Base-by-base conservation (phyloP, 331 rosid species). In the Malus hybrid region DNA sequence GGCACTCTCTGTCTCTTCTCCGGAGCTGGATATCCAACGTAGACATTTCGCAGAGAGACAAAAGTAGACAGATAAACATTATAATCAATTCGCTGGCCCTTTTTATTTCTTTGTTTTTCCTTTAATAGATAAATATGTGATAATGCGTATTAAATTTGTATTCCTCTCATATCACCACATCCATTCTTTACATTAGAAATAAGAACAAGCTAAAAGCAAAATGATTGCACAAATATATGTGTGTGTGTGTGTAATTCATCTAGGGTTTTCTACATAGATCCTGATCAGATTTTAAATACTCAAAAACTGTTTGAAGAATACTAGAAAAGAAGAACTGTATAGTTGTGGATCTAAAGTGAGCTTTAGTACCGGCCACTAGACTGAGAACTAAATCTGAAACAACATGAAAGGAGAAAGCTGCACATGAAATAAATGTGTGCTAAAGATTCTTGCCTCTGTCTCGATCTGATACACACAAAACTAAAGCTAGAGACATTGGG, bases 1-100 rank as follows among this genome's bases (percentile, higher is more conserved):
- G 46, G 46, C 46, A 39, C 46, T 39, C 46, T 39, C 12, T 39
- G 46, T 39, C 46, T 39, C 46, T 91, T 91, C 81, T 91, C 97
- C 78, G 97, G 97, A 65, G 97, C 97, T 91, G 95, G 83, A 86
- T 85, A 83, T 64, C 78, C 75, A 83, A 81, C 77, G 28, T 10
- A 85, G 84, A 78, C 81, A 78, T 76, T 78, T 66, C 63, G 70
- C 78, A 83, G 73, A 80, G 78, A 79, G 69, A 54, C 80, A 67
- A 73, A 20, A 52, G 81, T 77, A 75, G 80, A 89, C 81, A 81
- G 76, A 57, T 72, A 31, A 3, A 65, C 83, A 83, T 80, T 82
- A 81, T 85, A 79, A 68, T 85, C 80, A 83, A 77, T 67, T 88
- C 28, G 72, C 73, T 83, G 73, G 82, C 85, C 76, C 74, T 84